phyloP scores from a whole-genome alignment of 768 basidiomycete species.

The Podaxis sp. region DNA sequence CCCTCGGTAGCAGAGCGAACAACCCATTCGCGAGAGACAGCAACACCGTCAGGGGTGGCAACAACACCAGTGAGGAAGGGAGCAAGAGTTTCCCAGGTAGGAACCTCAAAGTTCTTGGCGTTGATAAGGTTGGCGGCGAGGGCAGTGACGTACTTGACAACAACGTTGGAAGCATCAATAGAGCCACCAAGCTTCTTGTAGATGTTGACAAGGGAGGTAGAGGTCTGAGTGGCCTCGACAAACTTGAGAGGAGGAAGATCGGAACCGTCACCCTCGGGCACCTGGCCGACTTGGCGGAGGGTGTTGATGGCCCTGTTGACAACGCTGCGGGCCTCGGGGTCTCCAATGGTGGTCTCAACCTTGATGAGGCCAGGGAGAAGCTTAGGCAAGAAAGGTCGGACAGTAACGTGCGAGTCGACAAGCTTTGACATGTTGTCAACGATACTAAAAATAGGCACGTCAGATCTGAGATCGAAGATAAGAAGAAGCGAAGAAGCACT shows the following conservation, averaged over 20 bases:
- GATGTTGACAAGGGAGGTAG: constrained; percentile 63
- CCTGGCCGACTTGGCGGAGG: constrained; percentile 92
- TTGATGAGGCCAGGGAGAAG: constrained; percentile 95
- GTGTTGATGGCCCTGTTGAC: constrained; percentile 91
- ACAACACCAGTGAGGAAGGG: constrained; percentile 72
- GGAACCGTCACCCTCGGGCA: constrained; percentile 83
- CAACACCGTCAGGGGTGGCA: constrained; percentile 60
- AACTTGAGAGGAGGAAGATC: constrained; percentile 84
- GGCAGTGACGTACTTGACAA: constrained; percentile 66
- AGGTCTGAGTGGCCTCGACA: constrained; percentile 66
- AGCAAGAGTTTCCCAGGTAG: constrained; percentile 82
- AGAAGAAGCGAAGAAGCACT: constrained; percentile 28
- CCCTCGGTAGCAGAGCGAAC: constrained; percentile 85
- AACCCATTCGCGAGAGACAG: constrained; percentile 80
- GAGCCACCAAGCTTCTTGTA: constrained; percentile 83
- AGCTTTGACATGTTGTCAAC: constrained; percentile 99
- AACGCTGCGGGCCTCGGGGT: constrained; percentile 96
- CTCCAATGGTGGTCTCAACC: constrained; percentile 91
- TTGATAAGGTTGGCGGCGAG: constrained; percentile 88
- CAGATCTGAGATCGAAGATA: constrained; percentile 19
- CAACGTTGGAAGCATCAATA: constrained; percentile 54
- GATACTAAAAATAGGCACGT: constrained; percentile 52
- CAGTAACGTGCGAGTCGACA: constrained; percentile 91
- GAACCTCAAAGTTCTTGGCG: constrained; percentile 87
- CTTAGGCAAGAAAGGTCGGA: constrained; percentile 95